These are phyloP conservation scores for Lactarius hengduanensis DNA, from an alignment of 768 basidiomycete genomes.

Conservation along the genomic window DNA sequence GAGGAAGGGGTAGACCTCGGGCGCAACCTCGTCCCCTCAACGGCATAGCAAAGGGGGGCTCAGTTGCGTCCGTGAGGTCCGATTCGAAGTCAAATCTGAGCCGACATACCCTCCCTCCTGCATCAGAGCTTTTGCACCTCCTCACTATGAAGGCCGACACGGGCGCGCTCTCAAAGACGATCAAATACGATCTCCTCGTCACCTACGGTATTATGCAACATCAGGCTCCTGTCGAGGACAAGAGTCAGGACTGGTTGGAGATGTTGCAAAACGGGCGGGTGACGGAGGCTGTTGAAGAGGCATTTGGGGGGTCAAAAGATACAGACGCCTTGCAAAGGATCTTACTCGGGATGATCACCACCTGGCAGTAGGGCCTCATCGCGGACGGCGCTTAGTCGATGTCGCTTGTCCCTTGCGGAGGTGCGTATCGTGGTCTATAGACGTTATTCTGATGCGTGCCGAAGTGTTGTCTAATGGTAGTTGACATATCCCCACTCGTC, in stretches of 20 bases:
- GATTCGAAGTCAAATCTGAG: conserved; percentile 13
- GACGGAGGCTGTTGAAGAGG: conserved; percentile 19
- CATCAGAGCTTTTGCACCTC: conserved; percentile 28
- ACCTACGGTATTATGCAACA: conserved; percentile 33
- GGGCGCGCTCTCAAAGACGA: conserved; percentile 8
- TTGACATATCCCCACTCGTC: neutral
- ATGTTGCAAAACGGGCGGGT: conserved; percentile 27
- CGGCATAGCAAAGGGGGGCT: conserved; percentile 11
- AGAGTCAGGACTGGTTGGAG: conserved; percentile 24
- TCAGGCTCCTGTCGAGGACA: conserved; percentile 17
- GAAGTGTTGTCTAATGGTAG: neutral
- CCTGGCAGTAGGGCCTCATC: conserved; percentile 21
- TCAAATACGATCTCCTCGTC: conserved; percentile 33
- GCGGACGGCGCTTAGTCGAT: neutral
- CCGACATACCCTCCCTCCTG: conserved; percentile 21
- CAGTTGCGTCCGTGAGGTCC: neutral
- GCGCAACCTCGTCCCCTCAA: conserved; percentile 32
- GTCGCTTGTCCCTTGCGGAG: neutral
- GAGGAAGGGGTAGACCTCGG: conserved; percentile 29
- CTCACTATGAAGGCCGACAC: conserved; percentile 16
- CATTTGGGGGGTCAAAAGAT: conserved; percentile 20
- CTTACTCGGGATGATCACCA: conserved; percentile 21
- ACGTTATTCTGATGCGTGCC: neutral
- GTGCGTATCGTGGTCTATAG: neutral
- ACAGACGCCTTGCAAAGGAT: conserved; percentile 7